Evolutionary conservation across 2,329 filamentous ascomycete genomes (phyloP).

Genomic region (Simplicillium aogashimaense): DNA sequence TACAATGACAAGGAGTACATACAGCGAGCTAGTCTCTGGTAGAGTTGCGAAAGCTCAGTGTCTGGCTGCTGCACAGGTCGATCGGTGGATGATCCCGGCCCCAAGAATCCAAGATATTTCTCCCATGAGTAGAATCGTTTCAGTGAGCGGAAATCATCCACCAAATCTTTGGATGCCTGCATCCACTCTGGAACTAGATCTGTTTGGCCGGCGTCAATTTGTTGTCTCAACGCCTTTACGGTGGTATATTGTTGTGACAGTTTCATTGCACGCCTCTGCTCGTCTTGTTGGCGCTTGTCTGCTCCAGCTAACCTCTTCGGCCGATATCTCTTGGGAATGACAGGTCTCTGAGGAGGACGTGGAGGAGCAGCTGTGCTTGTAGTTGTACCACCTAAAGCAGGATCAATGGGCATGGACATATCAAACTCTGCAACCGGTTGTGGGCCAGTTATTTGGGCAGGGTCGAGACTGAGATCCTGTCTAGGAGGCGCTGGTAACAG

Average conservation of each 20-base stretch:
- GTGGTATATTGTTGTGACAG: slow-evolving; percentile 30
- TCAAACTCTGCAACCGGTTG: neutral
- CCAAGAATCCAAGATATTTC: slow-evolving; percentile 50
- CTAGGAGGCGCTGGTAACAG: neutral
- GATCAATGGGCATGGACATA: no score
- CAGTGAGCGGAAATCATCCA: slow-evolving; percentile 53
- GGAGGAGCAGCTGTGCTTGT: neutral
- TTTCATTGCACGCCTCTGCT: slow-evolving; percentile 28
- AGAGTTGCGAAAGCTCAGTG: slow-evolving; percentile 43
- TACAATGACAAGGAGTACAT: slow-evolving; percentile 15
- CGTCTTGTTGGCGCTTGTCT: slow-evolving; percentile 32
- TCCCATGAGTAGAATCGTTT: slow-evolving; percentile 59
- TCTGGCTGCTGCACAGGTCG: slow-evolving; percentile 17
- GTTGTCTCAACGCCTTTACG: slow-evolving; percentile 30
- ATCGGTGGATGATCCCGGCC: slow-evolving; percentile 19
- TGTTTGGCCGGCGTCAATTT: slow-evolving; percentile 29
- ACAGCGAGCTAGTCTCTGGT: slow-evolving; percentile 45
- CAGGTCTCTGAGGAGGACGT: slow-evolving; percentile 1
- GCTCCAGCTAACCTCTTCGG: slow-evolving; percentile 34
- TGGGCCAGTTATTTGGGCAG: neutral
- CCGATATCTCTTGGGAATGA: slow-evolving; percentile 30
- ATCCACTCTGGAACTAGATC: slow-evolving; percentile 45
- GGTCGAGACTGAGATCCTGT: neutral
- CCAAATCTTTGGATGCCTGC: slow-evolving; percentile 45
- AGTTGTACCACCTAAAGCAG: no score